Evolutionary conservation across 139 green algal genomes (phyloP).

Genomic region (Zygnema circumcarinatum): DNA sequence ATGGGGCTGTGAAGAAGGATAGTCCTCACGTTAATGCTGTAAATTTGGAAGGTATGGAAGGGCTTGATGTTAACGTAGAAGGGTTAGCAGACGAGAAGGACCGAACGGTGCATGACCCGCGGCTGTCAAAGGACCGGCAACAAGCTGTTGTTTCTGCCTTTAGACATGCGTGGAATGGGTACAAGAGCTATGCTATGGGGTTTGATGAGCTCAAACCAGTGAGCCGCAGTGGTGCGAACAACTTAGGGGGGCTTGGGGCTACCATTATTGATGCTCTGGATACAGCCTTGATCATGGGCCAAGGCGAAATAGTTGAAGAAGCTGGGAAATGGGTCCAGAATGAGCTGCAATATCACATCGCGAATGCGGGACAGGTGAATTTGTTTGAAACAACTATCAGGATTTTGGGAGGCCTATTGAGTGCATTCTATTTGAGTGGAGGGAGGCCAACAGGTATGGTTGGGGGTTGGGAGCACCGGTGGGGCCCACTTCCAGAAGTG

Average conservation of each 20-base stretch:
- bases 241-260: slow-evolving; percentile 68
- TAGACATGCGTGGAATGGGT: slow-evolving; percentile 70
- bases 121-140: slow-evolving; percentile 38
- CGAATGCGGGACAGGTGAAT: slow-evolving; percentile 62
- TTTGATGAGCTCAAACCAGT: slow-evolving; percentile 74
- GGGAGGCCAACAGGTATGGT: neutral
- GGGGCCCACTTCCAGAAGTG: slow-evolving; percentile 25
- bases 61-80: too few relatives aligned
- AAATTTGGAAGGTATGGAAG: too few relatives aligned
- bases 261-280: slow-evolving; percentile 74
- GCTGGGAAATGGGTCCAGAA: slow-evolving; percentile 69
- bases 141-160: slow-evolving; percentile 63
- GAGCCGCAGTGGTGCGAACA: slow-evolving; percentile 66
- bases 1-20: neutral
- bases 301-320: slow-evolving; percentile 70
- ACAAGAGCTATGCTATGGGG: slow-evolving; percentile 70
- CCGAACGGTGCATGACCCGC: too few relatives aligned
- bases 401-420: slow-evolving; percentile 86
- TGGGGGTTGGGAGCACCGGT: neutral
- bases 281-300: slow-evolving; percentile 77
- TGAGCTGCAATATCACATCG: slow-evolving; percentile 8
- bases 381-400: slow-evolving; percentile 95
- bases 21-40: neutral
- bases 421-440: slow-evolving; percentile 75
- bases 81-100: too few relatives aligned